A percentile compares a stretch with the other conserved stretches of the same genome.
These are phyloP conservation scores for Jackrogersella multiformis DNA, from an alignment of 495 filamentous ascomycete species.

Conservation along the genomic window DNA sequence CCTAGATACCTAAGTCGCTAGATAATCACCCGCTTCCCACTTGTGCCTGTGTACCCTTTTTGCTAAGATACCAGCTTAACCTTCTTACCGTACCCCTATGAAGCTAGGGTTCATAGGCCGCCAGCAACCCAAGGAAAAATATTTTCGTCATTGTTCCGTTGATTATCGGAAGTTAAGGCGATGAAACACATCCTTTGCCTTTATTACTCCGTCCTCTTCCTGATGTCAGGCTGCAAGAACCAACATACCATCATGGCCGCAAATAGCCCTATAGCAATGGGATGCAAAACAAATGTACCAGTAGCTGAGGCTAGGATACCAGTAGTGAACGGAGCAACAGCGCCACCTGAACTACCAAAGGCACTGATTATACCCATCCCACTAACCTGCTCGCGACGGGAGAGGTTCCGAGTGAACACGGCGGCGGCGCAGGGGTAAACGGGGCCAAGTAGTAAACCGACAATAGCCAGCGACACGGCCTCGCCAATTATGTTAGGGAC, in stretches of 20 bases:
- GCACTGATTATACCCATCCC: conserved; percentile 75
- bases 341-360: conserved; percentile 78
- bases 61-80: background rate
- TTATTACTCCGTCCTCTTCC: conserved; percentile 64
- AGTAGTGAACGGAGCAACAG: conserved; percentile 77
- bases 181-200: background rate
- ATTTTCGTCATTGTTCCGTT: background rate
- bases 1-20: background rate
- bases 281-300: conserved; percentile 80
- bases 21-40: no score
- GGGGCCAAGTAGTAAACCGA: conserved; percentile 81
- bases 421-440: conserved; percentile 76
- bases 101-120: background rate
- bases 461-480: conserved; percentile 73
- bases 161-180: background rate
- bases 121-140: background rate
- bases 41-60: no score
- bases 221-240: conserved; percentile 62
- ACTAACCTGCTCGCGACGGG: conserved; percentile 69
- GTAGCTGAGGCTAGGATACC: conserved; percentile 73
- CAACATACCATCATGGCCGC: conserved; percentile 74
- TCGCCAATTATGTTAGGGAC: conserved; percentile 76
- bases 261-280: conserved; percentile 72
- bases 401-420: conserved; percentile 70
- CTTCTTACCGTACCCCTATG: background rate